Conservation (phyloP, 345 rosid species). For the Chamaenerion angustifolium region DNA sequence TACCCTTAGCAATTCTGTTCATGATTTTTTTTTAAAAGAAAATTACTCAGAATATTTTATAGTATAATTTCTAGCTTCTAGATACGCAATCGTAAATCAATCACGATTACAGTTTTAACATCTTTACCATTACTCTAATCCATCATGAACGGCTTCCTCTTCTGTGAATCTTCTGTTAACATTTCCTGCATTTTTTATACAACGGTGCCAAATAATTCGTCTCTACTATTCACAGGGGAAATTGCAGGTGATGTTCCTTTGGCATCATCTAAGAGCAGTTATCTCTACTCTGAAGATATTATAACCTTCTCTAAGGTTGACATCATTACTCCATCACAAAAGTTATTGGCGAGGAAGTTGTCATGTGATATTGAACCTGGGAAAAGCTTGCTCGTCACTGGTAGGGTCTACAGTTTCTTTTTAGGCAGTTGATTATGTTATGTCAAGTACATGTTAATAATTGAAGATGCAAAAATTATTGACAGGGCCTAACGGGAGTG, state of each 20-base stretch:
- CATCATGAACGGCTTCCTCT: not conserved
- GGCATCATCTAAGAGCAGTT: constrained; percentile 15
- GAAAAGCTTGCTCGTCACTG: constrained; percentile 89
- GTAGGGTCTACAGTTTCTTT: constrained; percentile 29
- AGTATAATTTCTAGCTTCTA: no score
- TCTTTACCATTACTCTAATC: no score
- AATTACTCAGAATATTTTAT: no score
- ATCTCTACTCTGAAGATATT: constrained; percentile 27
- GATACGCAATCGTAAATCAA: no score
- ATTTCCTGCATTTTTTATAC: no score
- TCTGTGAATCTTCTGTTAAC: not conserved
- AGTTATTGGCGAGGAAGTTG: constrained; percentile 76
- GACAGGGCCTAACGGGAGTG: constrained; percentile 96
- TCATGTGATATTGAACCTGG: constrained; percentile 66
- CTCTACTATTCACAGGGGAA: constrained; percentile 19
- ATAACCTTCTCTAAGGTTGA: constrained; percentile 70
- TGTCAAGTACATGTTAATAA: not conserved
- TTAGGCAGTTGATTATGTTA: constrained; percentile 1
- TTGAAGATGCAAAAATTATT: not conserved
- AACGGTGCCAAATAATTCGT: no score
- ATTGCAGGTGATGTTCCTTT: constrained; percentile 17
- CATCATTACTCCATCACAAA: constrained; percentile 80
- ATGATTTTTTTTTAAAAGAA: not conserved
- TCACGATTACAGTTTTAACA: no score
- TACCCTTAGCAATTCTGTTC: not conserved